Evolutionary conservation across 148 eudicot species (phyloP).

Genomic region (Amaranthus hypochondriacus): DNA sequence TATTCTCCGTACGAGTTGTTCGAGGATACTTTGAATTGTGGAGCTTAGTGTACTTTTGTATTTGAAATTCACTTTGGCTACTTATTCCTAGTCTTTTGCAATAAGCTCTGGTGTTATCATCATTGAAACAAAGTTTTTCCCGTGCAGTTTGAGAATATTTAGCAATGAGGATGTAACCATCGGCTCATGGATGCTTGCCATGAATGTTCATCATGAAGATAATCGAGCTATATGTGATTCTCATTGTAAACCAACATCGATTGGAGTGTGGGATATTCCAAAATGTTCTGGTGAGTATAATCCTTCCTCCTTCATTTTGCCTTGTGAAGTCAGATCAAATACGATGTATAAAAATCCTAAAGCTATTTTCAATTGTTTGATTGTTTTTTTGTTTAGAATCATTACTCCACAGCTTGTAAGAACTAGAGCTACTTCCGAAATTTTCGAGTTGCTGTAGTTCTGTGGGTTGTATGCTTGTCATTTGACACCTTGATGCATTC

Average conservation of each 20-base stretch:
- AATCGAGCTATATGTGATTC: slow-evolving; percentile 58
- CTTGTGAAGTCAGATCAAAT: neutral
- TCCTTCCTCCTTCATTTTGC: neutral
- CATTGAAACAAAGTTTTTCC: neutral
- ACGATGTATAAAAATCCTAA: neutral
- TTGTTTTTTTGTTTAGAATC: neutral
- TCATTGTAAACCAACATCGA: slow-evolving; percentile 54
- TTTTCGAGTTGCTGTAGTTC: neutral
- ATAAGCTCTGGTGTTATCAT: neutral
- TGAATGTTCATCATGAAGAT: slow-evolving; percentile 70
- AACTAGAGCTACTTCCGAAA: neutral
- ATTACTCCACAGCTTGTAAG: neutral
- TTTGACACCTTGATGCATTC: neutral
- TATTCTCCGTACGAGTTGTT: too few species aligned
- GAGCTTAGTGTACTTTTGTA: neutral
- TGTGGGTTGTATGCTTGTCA: neutral
- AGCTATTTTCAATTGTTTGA: neutral
- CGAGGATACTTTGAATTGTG: neutral
- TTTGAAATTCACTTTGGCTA: neutral
- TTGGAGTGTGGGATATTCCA: slow-evolving; percentile 75
- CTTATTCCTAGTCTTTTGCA: neutral
- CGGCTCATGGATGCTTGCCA: slow-evolving; percentile 75
- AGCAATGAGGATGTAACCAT: slow-evolving; percentile 76
- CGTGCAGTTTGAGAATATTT: slow-evolving; percentile 61
- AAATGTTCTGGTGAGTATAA: slow-evolving; percentile 56